Percentiles rank a stretch among this genome's conserved stretches.
Evolutionary conservation across 2,329 filamentous ascomycete genomes (phyloP).

Genomic region (Cladosporium sp.): DNA sequence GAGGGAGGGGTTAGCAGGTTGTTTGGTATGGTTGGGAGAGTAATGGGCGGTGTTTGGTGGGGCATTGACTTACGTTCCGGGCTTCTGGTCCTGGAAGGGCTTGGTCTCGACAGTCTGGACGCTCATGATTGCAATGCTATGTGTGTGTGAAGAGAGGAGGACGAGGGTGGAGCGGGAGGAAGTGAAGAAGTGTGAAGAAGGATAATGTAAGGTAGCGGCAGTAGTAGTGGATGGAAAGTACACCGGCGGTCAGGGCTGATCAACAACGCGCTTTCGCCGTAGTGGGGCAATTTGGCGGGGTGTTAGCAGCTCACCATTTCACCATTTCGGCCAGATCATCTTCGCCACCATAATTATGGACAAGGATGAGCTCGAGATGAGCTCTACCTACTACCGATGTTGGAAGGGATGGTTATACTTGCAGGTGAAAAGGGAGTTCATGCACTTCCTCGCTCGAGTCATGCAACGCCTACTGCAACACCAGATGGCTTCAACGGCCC

Average conservation of each 20-base stretch:
- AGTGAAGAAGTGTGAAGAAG: neutral
- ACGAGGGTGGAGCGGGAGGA: neutral
- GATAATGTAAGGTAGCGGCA: neutral
- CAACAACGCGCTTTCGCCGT: neutral
- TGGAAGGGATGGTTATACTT: neutral
- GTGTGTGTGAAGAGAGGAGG: constrained; percentile 1
- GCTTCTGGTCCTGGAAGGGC: constrained; percentile 95
- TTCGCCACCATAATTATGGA: neutral
- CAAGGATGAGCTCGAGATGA: neutral
- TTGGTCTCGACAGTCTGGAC: constrained; percentile 77
- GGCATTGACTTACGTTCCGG: constrained; percentile 79
- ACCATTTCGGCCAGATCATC: neutral
- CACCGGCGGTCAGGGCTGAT: neutral
- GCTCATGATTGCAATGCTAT: constrained; percentile 57
- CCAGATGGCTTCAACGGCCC: neutral
- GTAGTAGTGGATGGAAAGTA: neutral
- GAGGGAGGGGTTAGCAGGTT: constrained; percentile 8
- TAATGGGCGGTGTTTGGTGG: neutral
- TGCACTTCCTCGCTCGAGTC: neutral
- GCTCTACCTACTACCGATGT: neutral
- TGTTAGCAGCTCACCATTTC: neutral
- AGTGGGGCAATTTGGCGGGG: too few species aligned
- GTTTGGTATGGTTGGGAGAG: neutral
- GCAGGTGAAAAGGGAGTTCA: neutral
- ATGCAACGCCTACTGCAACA: too few species aligned